Conservation (phyloP, 768 basidiomycete species). For the Lactarius indigo region DNA sequence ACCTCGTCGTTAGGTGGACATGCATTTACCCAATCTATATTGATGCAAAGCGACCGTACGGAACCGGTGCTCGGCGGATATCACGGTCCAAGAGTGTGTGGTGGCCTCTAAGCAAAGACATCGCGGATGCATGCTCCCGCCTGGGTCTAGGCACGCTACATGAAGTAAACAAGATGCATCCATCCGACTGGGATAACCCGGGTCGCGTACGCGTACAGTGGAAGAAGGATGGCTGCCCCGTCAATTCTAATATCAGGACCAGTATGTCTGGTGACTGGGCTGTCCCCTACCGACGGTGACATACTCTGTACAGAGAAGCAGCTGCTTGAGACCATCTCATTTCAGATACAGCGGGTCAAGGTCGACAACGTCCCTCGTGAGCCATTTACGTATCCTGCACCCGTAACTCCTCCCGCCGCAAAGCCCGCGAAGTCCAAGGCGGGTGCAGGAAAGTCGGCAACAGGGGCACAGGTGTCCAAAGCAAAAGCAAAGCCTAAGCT, state of each 20-base stretch:
- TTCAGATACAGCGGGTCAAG: conserved; percentile 69
- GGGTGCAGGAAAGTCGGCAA: conserved; percentile 27
- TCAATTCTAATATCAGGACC: conserved; percentile 67
- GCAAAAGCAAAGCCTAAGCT: conserved; percentile 28
- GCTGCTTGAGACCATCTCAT: conserved; percentile 68
- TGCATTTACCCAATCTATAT: conserved; percentile 97
- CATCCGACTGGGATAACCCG: conserved; percentile 97
- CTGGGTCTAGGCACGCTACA: conserved; percentile 80
- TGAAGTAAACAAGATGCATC: conserved; percentile 88
- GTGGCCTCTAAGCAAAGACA: conserved; percentile 95
- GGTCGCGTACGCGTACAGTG: conserved; percentile 91
- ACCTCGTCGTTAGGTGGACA: conserved; percentile 64
- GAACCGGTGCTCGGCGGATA: conserved; percentile 78
- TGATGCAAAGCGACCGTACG: conserved; percentile 89
- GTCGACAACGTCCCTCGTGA: conserved; percentile 65
- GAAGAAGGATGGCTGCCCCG: conserved; percentile 71
- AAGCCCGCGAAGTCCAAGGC: conserved; percentile 31
- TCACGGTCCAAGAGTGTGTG: conserved; percentile 75
- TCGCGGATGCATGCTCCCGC: conserved; percentile 75
- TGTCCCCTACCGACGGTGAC: conserved; percentile 2
- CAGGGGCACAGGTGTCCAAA: conserved; percentile 25
- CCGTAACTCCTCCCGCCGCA: conserved; percentile 30
- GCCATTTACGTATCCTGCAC: conserved; percentile 46
- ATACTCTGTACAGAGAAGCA: conserved; percentile 53
- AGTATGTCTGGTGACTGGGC: conserved; percentile 47